Evolutionary conservation across 805 yeast species (phyloP).

Genomic region (Saturnispora ahearnii): DNA sequence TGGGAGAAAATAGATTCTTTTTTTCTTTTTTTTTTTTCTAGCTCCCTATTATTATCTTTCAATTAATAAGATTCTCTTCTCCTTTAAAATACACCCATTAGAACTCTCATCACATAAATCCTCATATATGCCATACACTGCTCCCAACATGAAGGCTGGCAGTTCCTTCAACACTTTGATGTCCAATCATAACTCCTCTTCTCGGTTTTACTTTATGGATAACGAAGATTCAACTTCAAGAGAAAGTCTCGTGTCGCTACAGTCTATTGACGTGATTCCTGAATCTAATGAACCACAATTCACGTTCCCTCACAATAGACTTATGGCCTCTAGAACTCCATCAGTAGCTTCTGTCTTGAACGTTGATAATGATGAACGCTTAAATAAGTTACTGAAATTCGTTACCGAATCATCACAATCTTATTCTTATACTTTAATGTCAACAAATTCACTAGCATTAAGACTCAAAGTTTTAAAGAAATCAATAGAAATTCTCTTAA

Average conservation of each 20-base stretch:
- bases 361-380: background rate
- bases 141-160: slow-evolving; percentile 6
- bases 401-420: slow-evolving; percentile 79
- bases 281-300: background rate
- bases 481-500: slow-evolving; percentile 63
- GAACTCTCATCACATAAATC: background rate
- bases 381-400: slow-evolving; percentile 33
- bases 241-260: slow-evolving; percentile 8
- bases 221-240: slow-evolving; percentile 9
- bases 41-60: background rate
- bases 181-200: slow-evolving; percentile 1
- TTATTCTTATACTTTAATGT: slow-evolving; percentile 73
- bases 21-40: no score
- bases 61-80: background rate
- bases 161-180: slow-evolving; percentile 3
- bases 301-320: slow-evolving; percentile 2
- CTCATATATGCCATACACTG: slow-evolving; percentile 4
- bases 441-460: slow-evolving; percentile 72
- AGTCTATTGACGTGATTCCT: background rate
- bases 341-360: background rate
- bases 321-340: slow-evolving; percentile 2
- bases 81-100: background rate
- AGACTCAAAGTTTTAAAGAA: slow-evolving; percentile 66
- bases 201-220: slow-evolving; percentile 12
- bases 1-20: no score